A percentile compares a stretch with the other conserved stretches of the same genome.
phyloP scores from a whole-genome alignment of 352 stramenopile genomes.

The Phytophthora quininea region DNA sequence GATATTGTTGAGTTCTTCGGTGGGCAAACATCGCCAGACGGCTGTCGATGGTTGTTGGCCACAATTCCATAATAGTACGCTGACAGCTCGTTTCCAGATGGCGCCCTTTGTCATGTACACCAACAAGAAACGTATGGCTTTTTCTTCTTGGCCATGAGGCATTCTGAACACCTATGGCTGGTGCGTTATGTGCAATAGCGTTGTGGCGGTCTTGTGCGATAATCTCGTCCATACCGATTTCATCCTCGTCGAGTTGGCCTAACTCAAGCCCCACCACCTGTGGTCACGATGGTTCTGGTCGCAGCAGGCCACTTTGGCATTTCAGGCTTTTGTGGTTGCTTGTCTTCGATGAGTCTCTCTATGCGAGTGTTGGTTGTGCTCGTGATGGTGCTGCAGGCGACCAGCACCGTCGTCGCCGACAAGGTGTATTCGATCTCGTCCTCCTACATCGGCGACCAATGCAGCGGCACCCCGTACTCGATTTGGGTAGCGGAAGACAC shows the following conservation, averaged over 20 bases:
- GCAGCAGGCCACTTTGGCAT: background rate
- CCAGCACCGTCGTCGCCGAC: background rate
- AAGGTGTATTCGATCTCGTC: constrained; percentile 22
- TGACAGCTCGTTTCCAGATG: background rate
- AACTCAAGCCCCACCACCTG: background rate
- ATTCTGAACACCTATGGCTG: background rate
- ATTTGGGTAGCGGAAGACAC: constrained; percentile 6
- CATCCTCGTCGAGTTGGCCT: background rate
- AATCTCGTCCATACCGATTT: constrained; percentile 10
- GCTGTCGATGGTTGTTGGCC: too few species aligned
- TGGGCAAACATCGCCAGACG: too few species aligned
- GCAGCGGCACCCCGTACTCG: constrained; percentile 18
- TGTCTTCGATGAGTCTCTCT: background rate
- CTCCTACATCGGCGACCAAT: constrained; percentile 22
- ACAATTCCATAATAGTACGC: background rate
- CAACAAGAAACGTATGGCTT: background rate
- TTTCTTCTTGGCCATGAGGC: background rate
- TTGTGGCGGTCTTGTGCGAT: background rate
- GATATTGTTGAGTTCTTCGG: too few species aligned
- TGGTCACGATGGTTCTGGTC: constrained; percentile 3
- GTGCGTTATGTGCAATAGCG: background rate
- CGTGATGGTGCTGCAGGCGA: background rate
- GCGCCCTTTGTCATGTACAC: background rate
- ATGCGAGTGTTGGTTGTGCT: constrained; percentile 2
- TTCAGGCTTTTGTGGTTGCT: constrained; percentile 4